Percentiles rank a stretch among this genome's conserved stretches.
Evolutionary conservation across 768 basidiomycete genomes (phyloP).

Genomic region (Mycena crocata): DNA sequence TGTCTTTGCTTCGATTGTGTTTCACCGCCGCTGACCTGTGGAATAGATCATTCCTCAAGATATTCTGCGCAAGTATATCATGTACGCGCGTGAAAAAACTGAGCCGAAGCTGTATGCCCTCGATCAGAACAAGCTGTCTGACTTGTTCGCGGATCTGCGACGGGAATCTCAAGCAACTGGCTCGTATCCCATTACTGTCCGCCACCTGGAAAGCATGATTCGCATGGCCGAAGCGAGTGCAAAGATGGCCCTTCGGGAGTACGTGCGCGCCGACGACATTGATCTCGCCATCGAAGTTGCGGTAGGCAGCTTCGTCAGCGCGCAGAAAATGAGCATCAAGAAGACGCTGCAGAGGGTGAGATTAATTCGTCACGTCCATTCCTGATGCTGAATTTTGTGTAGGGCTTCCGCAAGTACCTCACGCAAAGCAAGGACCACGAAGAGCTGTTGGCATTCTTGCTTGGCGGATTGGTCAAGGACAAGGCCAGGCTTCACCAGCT

Average conservation of each 20-base stretch:
- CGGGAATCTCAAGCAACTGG: constrained; percentile 97
- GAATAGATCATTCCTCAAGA: constrained; percentile 95
- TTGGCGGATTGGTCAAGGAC: constrained; percentile 94
- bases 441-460: constrained; percentile 92
- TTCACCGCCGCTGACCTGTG: constrained; percentile 10
- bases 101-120: constrained; percentile 93
- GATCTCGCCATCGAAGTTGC: constrained; percentile 97
- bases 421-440: constrained; percentile 97
- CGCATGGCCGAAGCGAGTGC: constrained; percentile 99
- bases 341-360: constrained; percentile 94
- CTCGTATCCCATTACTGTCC: constrained; percentile 98
- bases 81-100: constrained; percentile 96
- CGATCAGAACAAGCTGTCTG: constrained; percentile 94
- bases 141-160: constrained; percentile 94
- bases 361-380: constrained; percentile 27
- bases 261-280: constrained; percentile 95
- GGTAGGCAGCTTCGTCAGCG: constrained; percentile 93
- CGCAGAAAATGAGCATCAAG: constrained; percentile 99
- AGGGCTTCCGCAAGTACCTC: constrained; percentile 98
- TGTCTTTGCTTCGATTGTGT: constrained; percentile 41
- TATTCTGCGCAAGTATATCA: constrained; percentile 95
- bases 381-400: constrained; percentile 11
- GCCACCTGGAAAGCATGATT: constrained; percentile 99
- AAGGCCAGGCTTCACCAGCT: constrained; percentile 87
- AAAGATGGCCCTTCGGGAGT: constrained; percentile 97